These are phyloP conservation scores for Antrodiella citrinella DNA, from an alignment of 768 basidiomycete genomes.

Conservation along the genomic window DNA sequence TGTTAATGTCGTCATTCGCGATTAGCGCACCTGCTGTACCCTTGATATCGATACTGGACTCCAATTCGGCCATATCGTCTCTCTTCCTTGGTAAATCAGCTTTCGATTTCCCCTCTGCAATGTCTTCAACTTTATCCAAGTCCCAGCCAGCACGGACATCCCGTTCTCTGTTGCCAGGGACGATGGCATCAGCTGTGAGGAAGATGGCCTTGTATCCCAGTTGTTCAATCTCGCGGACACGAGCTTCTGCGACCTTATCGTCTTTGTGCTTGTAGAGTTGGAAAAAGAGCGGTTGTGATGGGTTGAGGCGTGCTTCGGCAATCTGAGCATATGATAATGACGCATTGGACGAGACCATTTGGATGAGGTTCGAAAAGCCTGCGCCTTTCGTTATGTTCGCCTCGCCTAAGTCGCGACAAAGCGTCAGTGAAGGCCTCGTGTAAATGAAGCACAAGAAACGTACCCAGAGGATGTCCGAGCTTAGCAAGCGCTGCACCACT, in stretches of 20 bases:
- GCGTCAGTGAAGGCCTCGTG: neutral
- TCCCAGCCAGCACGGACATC: constrained; percentile 58
- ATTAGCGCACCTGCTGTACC: constrained; percentile 66
- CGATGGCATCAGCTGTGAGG: constrained; percentile 86
- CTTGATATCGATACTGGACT: constrained; percentile 30
- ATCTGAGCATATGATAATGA: constrained; percentile 62
- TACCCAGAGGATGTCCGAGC: constrained; percentile 77
- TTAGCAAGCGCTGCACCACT: constrained; percentile 79
- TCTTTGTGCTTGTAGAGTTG: constrained; percentile 81
- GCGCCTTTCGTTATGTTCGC: constrained; percentile 72
- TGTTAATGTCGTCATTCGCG: constrained; percentile 59
- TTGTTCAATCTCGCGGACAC: constrained; percentile 61
- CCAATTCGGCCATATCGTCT: constrained; percentile 25
- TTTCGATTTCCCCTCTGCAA: constrained; percentile 15
- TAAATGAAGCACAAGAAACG: constrained; percentile 5
- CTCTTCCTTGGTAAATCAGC: constrained; percentile 16
- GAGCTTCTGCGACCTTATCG: constrained; percentile 54
- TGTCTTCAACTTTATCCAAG: constrained; percentile 47
- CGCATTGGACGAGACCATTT: constrained; percentile 79
- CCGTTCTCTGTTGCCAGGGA: constrained; percentile 71
- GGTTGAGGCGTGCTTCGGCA: constrained; percentile 42
- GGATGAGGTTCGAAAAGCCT: constrained; percentile 59
- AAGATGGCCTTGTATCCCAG: constrained; percentile 85
- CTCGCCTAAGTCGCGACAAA: constrained; percentile 57
- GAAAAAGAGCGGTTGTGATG: constrained; percentile 64